These are phyloP conservation scores for Suillus alpinus DNA, from an alignment of 768 basidiomycete species.

Conservation along the genomic window DNA sequence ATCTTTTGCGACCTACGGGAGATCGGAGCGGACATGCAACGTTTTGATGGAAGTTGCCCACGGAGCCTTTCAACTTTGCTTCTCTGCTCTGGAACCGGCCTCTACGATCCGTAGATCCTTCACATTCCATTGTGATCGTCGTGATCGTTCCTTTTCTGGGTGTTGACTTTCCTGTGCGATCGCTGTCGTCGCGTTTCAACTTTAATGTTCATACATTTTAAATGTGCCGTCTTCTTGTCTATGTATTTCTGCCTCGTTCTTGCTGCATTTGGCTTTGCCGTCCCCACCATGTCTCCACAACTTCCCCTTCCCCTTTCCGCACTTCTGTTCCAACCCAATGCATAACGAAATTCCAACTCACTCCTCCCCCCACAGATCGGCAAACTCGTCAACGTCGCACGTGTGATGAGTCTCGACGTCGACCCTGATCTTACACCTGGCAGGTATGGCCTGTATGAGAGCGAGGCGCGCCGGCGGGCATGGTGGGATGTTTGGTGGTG, in stretches of 20 bases:
- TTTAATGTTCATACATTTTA: neutral
- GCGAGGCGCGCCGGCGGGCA: slow-evolving; percentile 50
- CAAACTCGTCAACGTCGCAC: slow-evolving; percentile 66
- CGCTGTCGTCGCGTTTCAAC: neutral
- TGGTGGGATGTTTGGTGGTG: slow-evolving; percentile 84
- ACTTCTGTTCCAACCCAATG: neutral
- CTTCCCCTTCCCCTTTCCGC: neutral
- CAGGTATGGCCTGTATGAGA: slow-evolving; percentile 48
- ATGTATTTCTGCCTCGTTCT: slow-evolving; percentile 5
- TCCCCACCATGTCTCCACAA: neutral
- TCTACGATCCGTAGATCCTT: neutral
- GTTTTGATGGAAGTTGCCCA: neutral
- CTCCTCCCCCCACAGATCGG: slow-evolving; percentile 43
- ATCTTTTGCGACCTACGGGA: neutral
- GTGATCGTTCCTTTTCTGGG: neutral
- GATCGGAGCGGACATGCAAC: neutral
- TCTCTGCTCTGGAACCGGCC: neutral
- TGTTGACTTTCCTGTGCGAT: neutral
- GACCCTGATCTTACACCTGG: slow-evolving; percentile 56
- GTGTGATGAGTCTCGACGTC: slow-evolving; percentile 57
- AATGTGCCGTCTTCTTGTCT: neutral
- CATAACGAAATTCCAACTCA: neutral
- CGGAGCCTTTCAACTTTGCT: neutral
- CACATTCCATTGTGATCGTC: neutral
- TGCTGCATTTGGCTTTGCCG: slow-evolving; percentile 1